These are phyloP conservation scores for Hericium alpestre DNA, from an alignment of 768 basidiomycete genomes.

Conservation along the genomic window DNA sequence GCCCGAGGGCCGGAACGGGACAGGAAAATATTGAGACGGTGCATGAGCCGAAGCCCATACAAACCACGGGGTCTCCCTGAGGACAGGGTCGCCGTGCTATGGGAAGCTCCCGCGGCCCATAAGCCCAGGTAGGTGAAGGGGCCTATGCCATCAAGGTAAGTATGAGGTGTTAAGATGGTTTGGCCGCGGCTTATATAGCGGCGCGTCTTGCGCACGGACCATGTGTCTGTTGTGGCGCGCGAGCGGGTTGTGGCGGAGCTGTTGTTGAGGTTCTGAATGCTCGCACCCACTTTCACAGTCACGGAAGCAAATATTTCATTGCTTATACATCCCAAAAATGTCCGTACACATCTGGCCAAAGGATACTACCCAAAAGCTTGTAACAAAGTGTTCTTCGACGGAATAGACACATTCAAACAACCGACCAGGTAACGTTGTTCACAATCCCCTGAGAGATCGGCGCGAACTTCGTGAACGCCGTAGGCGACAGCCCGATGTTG, in stretches of 20 bases:
- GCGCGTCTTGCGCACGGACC: not conserved
- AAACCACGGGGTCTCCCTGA: constrained; percentile 16
- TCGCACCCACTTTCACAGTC: not conserved
- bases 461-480: constrained; percentile 21
- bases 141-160: constrained; percentile 20
- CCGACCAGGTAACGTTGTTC: constrained; percentile 20
- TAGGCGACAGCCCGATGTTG: constrained; percentile 21
- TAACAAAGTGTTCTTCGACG: not conserved
- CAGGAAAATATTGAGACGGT: constrained; percentile 75
- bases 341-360: not conserved
- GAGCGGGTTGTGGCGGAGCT: not conserved
- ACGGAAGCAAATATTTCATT: not conserved
- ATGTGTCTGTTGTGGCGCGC: not conserved
- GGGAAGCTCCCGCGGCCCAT: constrained; percentile 16
- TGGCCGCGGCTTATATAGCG: not conserved
- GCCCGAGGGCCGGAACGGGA: constrained; percentile 44
- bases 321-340: not conserved
- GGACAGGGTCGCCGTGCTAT: constrained; percentile 21
- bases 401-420: not conserved
- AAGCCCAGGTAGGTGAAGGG: constrained; percentile 19
- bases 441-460: constrained; percentile 20
- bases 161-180: constrained; percentile 9
- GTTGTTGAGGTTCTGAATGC: not conserved
- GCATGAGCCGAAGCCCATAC: constrained; percentile 61
- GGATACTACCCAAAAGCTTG: not conserved